Evolutionary conservation across 805 yeast species (phyloP).

Genomic region (Torulaspora delbrueckii): DNA sequence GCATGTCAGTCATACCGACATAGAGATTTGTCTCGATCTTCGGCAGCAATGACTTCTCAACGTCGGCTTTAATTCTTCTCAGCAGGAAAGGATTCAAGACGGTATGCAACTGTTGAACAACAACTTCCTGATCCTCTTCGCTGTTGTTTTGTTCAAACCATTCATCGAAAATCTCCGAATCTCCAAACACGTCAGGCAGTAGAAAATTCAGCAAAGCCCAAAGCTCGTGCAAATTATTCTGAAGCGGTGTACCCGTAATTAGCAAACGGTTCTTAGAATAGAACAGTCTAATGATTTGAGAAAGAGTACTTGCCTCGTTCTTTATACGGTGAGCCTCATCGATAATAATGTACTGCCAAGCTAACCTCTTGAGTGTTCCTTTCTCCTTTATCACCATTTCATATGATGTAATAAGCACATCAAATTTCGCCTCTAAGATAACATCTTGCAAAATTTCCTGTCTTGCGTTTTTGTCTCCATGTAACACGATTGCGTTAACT

Average conservation of each 20-base stretch:
- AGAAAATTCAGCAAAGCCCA: constrained; percentile 93
- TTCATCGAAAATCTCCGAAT: constrained; percentile 81
- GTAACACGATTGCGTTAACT: constrained; percentile 76
- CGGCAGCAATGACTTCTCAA: constrained; percentile 84
- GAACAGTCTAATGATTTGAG: constrained; percentile 87
- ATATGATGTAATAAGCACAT: constrained; percentile 84
- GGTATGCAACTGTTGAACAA: constrained; percentile 83
- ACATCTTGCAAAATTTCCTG: constrained; percentile 50
- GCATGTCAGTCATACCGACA: constrained; percentile 95
- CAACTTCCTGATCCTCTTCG: constrained; percentile 65
- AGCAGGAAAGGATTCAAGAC: constrained; percentile 82
- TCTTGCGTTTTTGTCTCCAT: constrained; percentile 86
- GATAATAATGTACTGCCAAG: constrained; percentile 90
- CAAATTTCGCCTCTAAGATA: constrained; percentile 72
- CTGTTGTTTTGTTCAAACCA: constrained; percentile 61
- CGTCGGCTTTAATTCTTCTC: constrained; percentile 88
- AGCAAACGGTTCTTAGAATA: constrained; percentile 78
- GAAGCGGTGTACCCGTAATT: constrained; percentile 95
- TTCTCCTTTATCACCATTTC: constrained; percentile 93
- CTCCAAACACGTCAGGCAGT: constrained; percentile 92
- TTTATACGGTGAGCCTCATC: constrained; percentile 98
- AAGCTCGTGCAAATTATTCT: constrained; percentile 88
- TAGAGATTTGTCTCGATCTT: constrained; percentile 86
- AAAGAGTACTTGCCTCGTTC: constrained; percentile 85
- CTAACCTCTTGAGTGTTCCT: constrained; percentile 66